Evolutionary conservation across 192 early-diverging fungal species (phyloP).

Genomic region (Backusella liffmaniae): DNA sequence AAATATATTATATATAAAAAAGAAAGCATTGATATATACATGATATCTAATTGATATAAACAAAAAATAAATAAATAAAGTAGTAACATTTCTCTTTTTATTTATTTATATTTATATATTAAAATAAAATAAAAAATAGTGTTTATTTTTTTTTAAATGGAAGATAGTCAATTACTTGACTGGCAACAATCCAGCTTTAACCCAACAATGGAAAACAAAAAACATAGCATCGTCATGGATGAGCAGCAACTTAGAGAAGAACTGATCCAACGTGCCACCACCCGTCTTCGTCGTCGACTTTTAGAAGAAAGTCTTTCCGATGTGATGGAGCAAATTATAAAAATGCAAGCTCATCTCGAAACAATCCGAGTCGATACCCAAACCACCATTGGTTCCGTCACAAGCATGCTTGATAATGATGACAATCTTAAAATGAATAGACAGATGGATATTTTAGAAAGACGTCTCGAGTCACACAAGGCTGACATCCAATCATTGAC

Average conservation of each 20-base stretch:
- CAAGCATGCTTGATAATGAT: conserved; percentile 1
- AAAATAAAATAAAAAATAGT: background rate
- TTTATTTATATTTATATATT: conserved; percentile 1
- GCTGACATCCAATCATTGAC: background rate
- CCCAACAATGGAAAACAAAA: background rate
- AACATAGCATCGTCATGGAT: background rate
- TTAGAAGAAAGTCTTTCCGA: conserved; percentile 22
- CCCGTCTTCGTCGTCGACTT: conserved; percentile 19
- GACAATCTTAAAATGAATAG: conserved; percentile 4
- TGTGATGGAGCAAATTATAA: background rate
- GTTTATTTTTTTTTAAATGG: background rate
- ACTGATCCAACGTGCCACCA: conserved; percentile 26
- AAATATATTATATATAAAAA: background rate
- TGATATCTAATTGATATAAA: background rate
- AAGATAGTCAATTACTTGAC: background rate
- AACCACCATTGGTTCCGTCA: background rate
- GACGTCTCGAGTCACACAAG: conserved; percentile 10
- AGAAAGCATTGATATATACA: background rate
- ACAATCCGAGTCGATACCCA: conserved; percentile 7
- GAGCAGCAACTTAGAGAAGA: conserved; percentile 21
- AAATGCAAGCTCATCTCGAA: conserved; percentile 9
- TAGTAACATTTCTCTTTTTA: background rate
- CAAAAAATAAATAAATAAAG: background rate
- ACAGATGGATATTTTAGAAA: conserved; percentile 25
- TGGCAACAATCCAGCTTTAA: background rate